These are phyloP conservation scores for Lagenidium giganteum DNA, from an alignment of 352 stramenopile genomes.

Conservation along the genomic window DNA sequence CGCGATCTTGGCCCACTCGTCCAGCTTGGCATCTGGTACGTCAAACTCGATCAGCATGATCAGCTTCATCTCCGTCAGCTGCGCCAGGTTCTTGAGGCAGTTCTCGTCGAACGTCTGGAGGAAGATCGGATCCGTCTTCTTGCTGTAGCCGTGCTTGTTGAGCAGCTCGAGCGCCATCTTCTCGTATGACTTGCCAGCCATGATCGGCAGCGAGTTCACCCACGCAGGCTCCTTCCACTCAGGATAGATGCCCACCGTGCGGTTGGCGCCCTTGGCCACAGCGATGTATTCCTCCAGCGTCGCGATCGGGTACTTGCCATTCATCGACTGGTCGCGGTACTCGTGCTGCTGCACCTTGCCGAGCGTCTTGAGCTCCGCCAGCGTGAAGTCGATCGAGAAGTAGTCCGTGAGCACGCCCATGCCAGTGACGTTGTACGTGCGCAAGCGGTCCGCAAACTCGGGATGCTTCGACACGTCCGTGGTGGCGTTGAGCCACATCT, in stretches of 20 bases:
- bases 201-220: conserved; percentile 52
- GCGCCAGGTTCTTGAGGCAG: conserved; percentile 66
- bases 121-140: conserved; percentile 53
- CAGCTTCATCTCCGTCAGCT: conserved; percentile 64
- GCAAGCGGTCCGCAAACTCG: conserved; percentile 64
- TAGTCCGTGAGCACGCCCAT: too few species aligned
- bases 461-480: conserved; percentile 80
- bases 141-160: conserved; percentile 59
- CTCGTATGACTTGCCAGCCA: conserved; percentile 70
- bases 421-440: conserved; percentile 54
- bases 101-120: conserved; percentile 76
- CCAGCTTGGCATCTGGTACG: conserved; percentile 51
- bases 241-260: conserved; percentile 79
- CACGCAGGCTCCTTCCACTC: conserved; percentile 87
- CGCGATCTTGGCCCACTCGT: conserved; percentile 62
- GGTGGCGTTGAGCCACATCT: conserved; percentile 86
- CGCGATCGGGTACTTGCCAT: conserved; percentile 84
- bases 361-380: conserved; percentile 87
- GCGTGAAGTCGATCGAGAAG: conserved; percentile 90
- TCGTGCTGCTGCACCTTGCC: conserved; percentile 70
- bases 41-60: conserved; percentile 73
- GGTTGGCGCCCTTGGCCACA: conserved; percentile 53
- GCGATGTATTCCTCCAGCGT: conserved; percentile 87
- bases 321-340: conserved; percentile 74
- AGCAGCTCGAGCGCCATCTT: conserved; percentile 73